These are phyloP conservation scores for Penicillium janthinellum DNA, from an alignment of 2,329 filamentous ascomycete genomes.

Conservation along the genomic window DNA sequence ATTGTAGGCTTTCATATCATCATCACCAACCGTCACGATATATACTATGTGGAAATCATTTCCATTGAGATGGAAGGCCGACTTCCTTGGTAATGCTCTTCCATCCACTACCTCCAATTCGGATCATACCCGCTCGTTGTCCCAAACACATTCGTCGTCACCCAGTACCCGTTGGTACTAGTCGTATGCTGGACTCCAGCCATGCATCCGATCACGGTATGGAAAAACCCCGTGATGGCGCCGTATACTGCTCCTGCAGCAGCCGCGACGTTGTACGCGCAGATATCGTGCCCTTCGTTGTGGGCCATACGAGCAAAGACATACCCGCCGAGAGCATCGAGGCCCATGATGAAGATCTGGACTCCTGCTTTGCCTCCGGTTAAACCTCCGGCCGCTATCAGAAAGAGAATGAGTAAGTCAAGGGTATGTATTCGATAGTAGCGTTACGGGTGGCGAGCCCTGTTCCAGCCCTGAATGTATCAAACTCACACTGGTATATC, in stretches of 20 bases:
- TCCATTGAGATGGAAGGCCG: too few relatives aligned
- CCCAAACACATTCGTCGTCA: conserved; percentile 15
- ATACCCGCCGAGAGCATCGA: conserved; percentile 20
- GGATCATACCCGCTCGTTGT: conserved; percentile 13
- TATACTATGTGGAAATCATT: too few relatives aligned
- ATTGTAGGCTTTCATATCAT: too few relatives aligned
- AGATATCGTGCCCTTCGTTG: conserved; percentile 19
- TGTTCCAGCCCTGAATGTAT: not conserved
- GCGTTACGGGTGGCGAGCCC: not conserved
- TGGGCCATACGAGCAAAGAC: conserved; percentile 25
- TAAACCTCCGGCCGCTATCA: conserved; percentile 15
- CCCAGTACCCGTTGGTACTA: conserved; percentile 15
- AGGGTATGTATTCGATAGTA: not conserved
- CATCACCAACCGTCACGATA: too few relatives aligned
- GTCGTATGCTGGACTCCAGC: conserved; percentile 1
- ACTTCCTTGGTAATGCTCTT: too few relatives aligned
- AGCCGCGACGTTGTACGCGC: conserved; percentile 20
- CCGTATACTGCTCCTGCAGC: conserved; percentile 21
- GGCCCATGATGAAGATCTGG: conserved; percentile 14
- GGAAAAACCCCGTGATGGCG: conserved; percentile 18
- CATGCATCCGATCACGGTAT: conserved; percentile 16
- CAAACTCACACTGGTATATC: conserved; percentile 15
- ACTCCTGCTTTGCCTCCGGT: conserved; percentile 7
- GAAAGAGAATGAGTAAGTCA: not conserved
- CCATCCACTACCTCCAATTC: conserved; percentile 4